Evolutionary conservation across 1,284 basidiomycete species (phyloP).

Genomic region (Peniophora sp.): DNA sequence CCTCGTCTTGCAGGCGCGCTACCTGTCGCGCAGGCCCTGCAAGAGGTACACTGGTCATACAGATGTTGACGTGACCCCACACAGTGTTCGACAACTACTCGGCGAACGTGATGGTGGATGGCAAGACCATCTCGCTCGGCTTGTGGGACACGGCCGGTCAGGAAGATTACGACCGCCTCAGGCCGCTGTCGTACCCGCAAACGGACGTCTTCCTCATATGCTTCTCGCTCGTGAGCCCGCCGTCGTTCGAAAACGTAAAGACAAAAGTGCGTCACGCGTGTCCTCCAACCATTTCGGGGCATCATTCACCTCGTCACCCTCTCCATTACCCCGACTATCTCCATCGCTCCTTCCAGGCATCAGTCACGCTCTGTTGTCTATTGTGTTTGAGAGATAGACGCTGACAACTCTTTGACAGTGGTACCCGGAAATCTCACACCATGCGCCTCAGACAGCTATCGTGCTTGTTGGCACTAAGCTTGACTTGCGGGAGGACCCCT

Average conservation of each 20-base stretch:
- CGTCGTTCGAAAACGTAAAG: slow-evolving; percentile 97
- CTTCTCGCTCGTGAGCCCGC: slow-evolving; percentile 95
- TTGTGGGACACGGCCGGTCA: slow-evolving; percentile 99
- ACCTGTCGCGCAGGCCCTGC: too few relatives aligned
- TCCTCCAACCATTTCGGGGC: not conserved
- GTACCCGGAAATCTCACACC: slow-evolving; percentile 95
- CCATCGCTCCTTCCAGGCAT: slow-evolving; percentile 7
- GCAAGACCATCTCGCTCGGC: slow-evolving; percentile 95
- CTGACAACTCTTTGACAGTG: slow-evolving; percentile 46
- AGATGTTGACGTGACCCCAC: slow-evolving; percentile 4
- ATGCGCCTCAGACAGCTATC: slow-evolving; percentile 91
- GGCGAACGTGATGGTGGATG: slow-evolving; percentile 96
- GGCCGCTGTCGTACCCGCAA: slow-evolving; percentile 97
- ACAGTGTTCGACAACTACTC: slow-evolving; percentile 95
- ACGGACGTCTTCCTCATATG: slow-evolving; percentile 99
- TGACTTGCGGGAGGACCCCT: slow-evolving; percentile 92
- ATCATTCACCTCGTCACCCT: not conserved
- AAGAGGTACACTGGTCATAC: too few relatives aligned
- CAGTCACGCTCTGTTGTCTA: too few relatives aligned
- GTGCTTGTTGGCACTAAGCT: slow-evolving; percentile 98
- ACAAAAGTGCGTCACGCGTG: slow-evolving; percentile 66
- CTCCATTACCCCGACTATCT: slow-evolving; percentile 1
- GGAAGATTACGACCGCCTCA: slow-evolving; percentile 97
- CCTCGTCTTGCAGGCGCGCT: not conserved
- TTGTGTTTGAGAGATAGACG: slow-evolving; percentile 5